Evolutionary conservation across 2,329 filamentous ascomycete species (phyloP).

Genomic region (Nothopassalora personata): DNA sequence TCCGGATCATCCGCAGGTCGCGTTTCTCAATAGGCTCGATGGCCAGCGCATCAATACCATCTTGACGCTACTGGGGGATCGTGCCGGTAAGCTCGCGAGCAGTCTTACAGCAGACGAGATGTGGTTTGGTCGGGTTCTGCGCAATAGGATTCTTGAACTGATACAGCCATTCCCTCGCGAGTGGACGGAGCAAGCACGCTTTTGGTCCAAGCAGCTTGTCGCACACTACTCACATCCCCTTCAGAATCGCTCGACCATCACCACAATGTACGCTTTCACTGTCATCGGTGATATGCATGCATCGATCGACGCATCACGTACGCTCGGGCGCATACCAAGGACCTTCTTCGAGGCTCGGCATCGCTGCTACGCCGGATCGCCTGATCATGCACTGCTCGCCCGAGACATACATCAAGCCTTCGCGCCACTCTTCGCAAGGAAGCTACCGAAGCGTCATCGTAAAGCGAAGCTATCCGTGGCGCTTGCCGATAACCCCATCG

Average conservation of each 20-base stretch:
- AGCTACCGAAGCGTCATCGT: conserved; percentile 8
- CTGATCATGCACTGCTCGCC: conserved; percentile 42
- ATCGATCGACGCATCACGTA: conserved; percentile 23
- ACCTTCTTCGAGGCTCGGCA: conserved; percentile 44
- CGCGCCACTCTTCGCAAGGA: conserved; percentile 33
- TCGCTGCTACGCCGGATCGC: conserved; percentile 40
- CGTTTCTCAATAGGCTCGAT: conserved; percentile 33
- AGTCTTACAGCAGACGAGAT: conserved; percentile 20
- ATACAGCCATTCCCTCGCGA: conserved; percentile 34
- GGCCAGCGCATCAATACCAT: conserved; percentile 21
- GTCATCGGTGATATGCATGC: conserved; percentile 31
- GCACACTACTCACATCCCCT: conserved; percentile 29
- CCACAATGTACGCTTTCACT: conserved; percentile 43
- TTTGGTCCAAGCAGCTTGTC: conserved; percentile 38
- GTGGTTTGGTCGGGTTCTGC: conserved; percentile 35
- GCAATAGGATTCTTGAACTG: conserved; percentile 29
- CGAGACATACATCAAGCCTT: conserved; percentile 45
- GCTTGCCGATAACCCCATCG: conserved; percentile 4
- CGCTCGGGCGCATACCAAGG: conserved; percentile 36
- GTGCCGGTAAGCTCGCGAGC: conserved; percentile 21
- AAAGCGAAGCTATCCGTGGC: background rate
- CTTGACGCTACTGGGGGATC: conserved; percentile 20
- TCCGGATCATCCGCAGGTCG: conserved; percentile 30
- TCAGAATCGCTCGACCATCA: conserved; percentile 25
- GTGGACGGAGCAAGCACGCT: conserved; percentile 40